A percentile compares a stretch with the other conserved stretches of the same genome.
Evolutionary conservation across 1,139 yeast species (phyloP).

Genomic region (Zygoascus hellenicus): DNA sequence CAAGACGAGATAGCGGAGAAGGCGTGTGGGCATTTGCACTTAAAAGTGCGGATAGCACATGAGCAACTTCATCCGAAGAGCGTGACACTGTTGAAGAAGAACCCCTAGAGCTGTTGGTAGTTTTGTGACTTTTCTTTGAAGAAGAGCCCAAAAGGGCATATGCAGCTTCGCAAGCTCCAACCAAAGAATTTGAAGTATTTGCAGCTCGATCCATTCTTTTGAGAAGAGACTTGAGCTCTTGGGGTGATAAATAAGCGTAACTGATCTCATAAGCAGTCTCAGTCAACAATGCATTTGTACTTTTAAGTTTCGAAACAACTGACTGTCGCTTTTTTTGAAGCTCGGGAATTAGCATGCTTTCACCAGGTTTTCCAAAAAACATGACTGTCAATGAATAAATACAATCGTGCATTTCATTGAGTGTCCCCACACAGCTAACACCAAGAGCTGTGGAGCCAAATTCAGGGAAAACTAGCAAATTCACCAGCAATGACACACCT

Average conservation of each 20-base stretch:
- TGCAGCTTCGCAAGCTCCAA: constrained; percentile 46
- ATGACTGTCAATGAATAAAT: constrained; percentile 37
- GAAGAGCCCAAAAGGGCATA: constrained; percentile 34
- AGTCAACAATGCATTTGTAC: constrained; percentile 38
- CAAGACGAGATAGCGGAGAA: too few relatives aligned
- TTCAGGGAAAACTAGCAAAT: constrained; percentile 43
- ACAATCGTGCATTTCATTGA: constrained; percentile 39
- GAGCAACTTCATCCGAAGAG: too few relatives aligned
- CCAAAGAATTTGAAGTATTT: constrained; percentile 38
- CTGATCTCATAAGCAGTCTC: constrained; percentile 47
- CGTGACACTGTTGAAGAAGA: background rate
- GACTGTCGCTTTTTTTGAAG: constrained; percentile 24
- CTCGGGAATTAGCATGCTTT: constrained; percentile 13
- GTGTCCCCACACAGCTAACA: constrained; percentile 36
- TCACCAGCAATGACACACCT: constrained; percentile 40
- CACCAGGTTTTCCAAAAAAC: constrained; percentile 30
- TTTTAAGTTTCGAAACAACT: constrained; percentile 33
- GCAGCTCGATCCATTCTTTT: constrained; percentile 33
- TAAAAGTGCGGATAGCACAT: too few relatives aligned
- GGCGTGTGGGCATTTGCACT: too few relatives aligned
- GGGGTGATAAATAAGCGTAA: constrained; percentile 43
- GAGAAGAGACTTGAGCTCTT: constrained; percentile 36
- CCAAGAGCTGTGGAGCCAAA: constrained; percentile 48
- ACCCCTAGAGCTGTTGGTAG: background rate
- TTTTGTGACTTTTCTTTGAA: background rate